Percentiles rank a stretch among this genome's conserved stretches.
phyloP scores from a whole-genome alignment of 352 stramenopile genomes.

The Phytophthora nicotianae region DNA sequence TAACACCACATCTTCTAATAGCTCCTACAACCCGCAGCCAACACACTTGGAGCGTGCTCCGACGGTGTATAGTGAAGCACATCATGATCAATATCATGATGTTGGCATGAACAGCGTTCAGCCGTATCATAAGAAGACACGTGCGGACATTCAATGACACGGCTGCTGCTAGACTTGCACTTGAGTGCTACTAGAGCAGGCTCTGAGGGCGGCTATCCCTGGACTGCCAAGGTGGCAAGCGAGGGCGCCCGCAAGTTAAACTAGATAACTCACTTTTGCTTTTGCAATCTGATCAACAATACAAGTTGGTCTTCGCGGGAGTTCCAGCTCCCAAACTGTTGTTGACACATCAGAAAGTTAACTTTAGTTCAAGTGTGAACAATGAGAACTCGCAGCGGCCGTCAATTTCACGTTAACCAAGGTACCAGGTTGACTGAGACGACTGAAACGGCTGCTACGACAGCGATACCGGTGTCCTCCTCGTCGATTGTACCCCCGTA shows the following conservation, averaged over 20 bases:
- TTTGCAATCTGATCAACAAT: background rate
- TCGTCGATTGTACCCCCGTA: slow-evolving; percentile 16
- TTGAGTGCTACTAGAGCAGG: too few species aligned
- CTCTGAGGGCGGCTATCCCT: too few species aligned
- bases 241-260: background rate
- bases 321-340: slow-evolving; percentile 10
- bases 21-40: too few species aligned
- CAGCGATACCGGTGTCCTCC: slow-evolving; percentile 3
- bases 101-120: too few species aligned
- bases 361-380: slow-evolving; percentile 8
- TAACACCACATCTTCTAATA: too few species aligned
- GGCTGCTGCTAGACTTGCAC: too few species aligned
- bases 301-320: slow-evolving; percentile 1
- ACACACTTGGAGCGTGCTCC: too few species aligned
- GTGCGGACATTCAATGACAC: too few species aligned
- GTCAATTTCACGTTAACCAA: background rate
- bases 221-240: background rate
- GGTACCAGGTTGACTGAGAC: too few species aligned
- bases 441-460: background rate
- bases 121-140: too few species aligned
- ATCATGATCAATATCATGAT: too few species aligned
- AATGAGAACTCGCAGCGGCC: slow-evolving; percentile 3
- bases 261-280: background rate
- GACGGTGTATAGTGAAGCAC: too few species aligned
- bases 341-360: slow-evolving; percentile 11